A percentile compares a stretch with the other conserved stretches of the same genome.
Evolutionary conservation across 768 basidiomycete genomes (phyloP).

Genomic region (Kwoniella heveanensis): DNA sequence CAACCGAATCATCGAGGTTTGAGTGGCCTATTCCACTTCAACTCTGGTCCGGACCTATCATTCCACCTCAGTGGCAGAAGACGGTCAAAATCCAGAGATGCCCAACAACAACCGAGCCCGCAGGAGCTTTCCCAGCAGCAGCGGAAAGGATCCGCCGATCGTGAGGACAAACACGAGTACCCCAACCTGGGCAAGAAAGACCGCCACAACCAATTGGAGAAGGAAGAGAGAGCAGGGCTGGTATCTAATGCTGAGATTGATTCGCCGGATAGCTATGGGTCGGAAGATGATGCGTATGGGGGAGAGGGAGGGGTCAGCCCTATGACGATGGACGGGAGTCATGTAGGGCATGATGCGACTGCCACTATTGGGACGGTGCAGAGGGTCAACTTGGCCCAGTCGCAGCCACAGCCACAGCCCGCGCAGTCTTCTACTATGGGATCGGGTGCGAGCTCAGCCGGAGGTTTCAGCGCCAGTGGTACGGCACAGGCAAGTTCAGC

Average conservation of each 20-base stretch:
- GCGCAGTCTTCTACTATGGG: no score
- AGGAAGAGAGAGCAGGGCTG: conserved; percentile 23
- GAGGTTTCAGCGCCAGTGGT: no score
- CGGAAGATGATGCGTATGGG: background rate
- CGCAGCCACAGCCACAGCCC: background rate
- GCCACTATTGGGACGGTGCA: conserved; percentile 12
- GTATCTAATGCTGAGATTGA: conserved; percentile 11
- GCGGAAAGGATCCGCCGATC: conserved; percentile 7
- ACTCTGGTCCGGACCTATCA: conserved; percentile 22
- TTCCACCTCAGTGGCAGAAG: conserved; percentile 9
- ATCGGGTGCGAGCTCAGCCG: no score
- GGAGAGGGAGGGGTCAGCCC: background rate
- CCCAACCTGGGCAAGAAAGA: conserved; percentile 25
- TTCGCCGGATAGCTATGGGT: background rate
- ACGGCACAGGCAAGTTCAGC: background rate
- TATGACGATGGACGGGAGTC: conserved; percentile 1
- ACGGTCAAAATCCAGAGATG: conserved; percentile 23
- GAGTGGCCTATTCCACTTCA: conserved; percentile 24
- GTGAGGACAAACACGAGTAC: conserved; percentile 27
- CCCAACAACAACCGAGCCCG: background rate
- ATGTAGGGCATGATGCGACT: background rate
- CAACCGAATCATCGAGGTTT: conserved; percentile 9
- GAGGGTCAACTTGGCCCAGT: conserved; percentile 8
- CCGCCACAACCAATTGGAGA: conserved; percentile 16
- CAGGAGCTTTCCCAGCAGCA: background rate